Conservation (phyloP, 345 rosid genomes). For the Corchorus olitorius region DNA sequence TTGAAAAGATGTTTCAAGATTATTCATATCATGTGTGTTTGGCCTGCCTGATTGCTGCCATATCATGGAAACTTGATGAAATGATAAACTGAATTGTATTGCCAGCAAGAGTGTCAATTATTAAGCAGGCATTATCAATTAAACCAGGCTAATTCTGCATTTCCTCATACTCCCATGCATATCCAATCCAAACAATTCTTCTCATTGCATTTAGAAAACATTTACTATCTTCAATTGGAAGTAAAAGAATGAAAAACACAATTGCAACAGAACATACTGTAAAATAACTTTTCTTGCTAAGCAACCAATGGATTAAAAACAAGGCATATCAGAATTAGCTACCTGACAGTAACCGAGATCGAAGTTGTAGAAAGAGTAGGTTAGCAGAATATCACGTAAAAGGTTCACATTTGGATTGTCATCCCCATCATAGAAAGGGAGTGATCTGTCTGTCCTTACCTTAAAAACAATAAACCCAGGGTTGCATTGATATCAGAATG, state of each 20-base stretch:
- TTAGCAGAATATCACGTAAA: constrained; percentile 83
- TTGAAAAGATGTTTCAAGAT: too few relatives aligned
- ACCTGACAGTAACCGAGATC: constrained; percentile 99
- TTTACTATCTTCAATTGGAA: not conserved
- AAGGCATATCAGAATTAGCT: constrained; percentile 19
- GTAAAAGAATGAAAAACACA: not conserved
- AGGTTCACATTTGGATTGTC: constrained; percentile 78
- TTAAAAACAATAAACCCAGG: constrained; percentile 32
- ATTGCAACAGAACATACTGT: not conserved
- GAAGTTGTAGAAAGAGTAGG: constrained; percentile 93
- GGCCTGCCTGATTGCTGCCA: not conserved
- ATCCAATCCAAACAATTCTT: not conserved
- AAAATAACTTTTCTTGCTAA: not conserved
- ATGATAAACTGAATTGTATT: not conserved
- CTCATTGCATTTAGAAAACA: constrained; percentile 8
- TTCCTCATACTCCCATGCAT: not conserved
- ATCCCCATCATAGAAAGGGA: constrained; percentile 83
- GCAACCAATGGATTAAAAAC: constrained; percentile 7
- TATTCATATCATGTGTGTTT: not conserved
- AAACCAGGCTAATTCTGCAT: not conserved
- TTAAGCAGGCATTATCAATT: not conserved
- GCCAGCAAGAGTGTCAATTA: constrained; percentile 7
- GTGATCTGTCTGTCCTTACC: constrained; percentile 96
- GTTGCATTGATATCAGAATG: constrained; percentile 10
- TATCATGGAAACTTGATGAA: not conserved